These are phyloP conservation scores for Boletus insuetus DNA, from an alignment of 768 basidiomycete species.

Conservation along the genomic window DNA sequence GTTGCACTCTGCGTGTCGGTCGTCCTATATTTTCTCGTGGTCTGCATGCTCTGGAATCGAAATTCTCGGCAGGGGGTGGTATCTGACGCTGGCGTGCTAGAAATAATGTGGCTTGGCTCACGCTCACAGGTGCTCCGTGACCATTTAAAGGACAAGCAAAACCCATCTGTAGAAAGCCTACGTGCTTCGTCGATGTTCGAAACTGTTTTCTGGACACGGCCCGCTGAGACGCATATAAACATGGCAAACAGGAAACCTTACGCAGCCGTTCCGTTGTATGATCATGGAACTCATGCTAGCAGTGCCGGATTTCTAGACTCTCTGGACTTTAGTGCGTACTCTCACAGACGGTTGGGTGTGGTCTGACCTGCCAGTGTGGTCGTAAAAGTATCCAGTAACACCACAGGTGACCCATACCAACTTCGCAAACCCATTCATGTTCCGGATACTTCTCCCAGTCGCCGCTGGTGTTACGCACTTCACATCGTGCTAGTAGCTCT, in stretches of 20 bases:
- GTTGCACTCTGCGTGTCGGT: neutral
- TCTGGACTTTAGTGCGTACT: neutral
- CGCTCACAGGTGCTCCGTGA: neutral
- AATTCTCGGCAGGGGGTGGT: neutral
- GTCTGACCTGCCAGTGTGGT: neutral
- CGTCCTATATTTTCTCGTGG: neutral
- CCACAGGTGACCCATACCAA: too few species aligned
- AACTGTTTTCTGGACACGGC: neutral
- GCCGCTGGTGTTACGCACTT: too few species aligned
- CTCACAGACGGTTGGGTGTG: neutral
- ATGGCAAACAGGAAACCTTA: neutral
- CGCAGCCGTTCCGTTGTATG: neutral
- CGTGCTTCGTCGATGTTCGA: neutral
- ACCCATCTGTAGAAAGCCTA: neutral
- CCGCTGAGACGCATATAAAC: neutral
- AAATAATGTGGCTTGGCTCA: neutral
- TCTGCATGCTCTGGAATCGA: neutral
- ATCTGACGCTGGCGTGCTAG: neutral
- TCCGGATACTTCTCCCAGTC: too few species aligned
- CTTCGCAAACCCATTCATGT: too few species aligned
- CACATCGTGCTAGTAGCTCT: too few species aligned
- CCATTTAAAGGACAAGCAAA: neutral
- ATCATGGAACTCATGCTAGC: neutral
- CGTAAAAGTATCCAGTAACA: too few species aligned
- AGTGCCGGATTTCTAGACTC: neutral